These are phyloP conservation scores for Trypanosoma platydactyli DNA, from an alignment of 208 protist species.

Conservation along the genomic window DNA sequence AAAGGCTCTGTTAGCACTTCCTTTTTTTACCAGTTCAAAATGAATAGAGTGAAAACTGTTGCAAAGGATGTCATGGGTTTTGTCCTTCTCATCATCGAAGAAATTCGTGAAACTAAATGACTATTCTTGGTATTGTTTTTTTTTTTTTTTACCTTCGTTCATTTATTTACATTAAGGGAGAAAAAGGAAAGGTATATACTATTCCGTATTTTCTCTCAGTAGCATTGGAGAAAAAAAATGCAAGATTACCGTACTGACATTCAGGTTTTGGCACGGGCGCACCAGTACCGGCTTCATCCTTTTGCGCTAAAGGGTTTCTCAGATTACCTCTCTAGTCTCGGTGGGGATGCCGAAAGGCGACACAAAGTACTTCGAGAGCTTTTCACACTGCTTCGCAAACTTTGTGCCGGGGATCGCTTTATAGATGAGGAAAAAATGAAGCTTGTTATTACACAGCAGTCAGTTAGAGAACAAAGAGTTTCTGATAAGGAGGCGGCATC, in stretches of 20 bases:
- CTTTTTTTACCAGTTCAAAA: neutral
- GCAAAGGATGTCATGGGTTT: neutral
- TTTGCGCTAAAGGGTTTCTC: conserved; percentile 65
- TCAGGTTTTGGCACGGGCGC: conserved; percentile 56
- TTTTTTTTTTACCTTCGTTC: conserved; percentile 16
- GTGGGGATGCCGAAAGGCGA: conserved; percentile 39
- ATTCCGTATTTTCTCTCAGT: conserved; percentile 12
- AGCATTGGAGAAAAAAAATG: conserved; percentile 29
- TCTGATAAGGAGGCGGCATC: conserved; percentile 31
- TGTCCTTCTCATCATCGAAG: neutral
- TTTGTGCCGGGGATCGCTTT: conserved; percentile 54
- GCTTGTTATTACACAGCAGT: conserved; percentile 49
- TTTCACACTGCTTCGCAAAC: conserved; percentile 65
- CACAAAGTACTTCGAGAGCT: conserved; percentile 60
- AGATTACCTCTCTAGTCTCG: conserved; percentile 49
- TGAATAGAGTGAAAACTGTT: too few species aligned
- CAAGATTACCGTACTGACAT: conserved; percentile 59
- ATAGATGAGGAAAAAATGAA: conserved; percentile 65
- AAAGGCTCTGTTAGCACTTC: too few species aligned
- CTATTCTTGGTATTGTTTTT: conserved; percentile 6
- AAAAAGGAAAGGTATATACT: too few species aligned
- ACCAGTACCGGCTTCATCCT: conserved; percentile 80
- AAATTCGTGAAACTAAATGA: conserved; percentile 7
- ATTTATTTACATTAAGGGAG: too few species aligned
- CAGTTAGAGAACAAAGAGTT: conserved; percentile 40